Percentiles rank a stretch among this genome's conserved stretches.
Conservation (phyloP, 139 green algal genomes). For the Coccomyxa sp. region DNA sequence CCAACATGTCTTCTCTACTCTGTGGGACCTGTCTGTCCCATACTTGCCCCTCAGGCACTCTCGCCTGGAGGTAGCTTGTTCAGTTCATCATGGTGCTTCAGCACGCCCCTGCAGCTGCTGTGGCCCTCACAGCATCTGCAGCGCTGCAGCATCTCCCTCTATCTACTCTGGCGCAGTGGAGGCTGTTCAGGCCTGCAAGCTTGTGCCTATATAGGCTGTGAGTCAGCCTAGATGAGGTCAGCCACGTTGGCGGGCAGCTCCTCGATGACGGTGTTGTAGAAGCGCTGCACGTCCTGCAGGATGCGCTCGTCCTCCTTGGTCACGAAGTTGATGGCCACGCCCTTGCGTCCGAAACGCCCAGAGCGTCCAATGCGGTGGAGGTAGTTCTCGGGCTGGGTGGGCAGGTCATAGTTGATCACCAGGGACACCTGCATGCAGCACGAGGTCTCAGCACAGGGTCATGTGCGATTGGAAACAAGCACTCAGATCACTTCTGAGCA, state of each 20-base stretch:
- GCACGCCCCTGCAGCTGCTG: too few relatives aligned
- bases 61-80: too few relatives aligned
- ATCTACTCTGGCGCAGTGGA: too few relatives aligned
- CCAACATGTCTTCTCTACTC: too few relatives aligned
- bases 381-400: conserved; percentile 99
- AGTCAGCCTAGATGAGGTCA: conserved; percentile 25
- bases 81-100: too few relatives aligned
- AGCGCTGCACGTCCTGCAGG: conserved; percentile 96
- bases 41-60: too few relatives aligned
- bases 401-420: conserved; percentile 99
- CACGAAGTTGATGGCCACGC: conserved; percentile 99
- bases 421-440: conserved; percentile 82
- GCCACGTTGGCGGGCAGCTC: conserved; percentile 97
- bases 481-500: neutral
- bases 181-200: too few relatives aligned
- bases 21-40: too few relatives aligned
- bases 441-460: neutral
- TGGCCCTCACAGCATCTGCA: too few relatives aligned
- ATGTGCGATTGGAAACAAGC: neutral
- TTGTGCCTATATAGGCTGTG: neutral
- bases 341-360: conserved; percentile 95
- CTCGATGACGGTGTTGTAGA: conserved; percentile 99
- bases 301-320: conserved; percentile 92
- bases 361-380: conserved; percentile 95
- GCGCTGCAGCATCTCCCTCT: too few relatives aligned